phyloP scores from a whole-genome alignment of 2,329 filamentous ascomycete genomes.

The Diaporthe citri region DNA sequence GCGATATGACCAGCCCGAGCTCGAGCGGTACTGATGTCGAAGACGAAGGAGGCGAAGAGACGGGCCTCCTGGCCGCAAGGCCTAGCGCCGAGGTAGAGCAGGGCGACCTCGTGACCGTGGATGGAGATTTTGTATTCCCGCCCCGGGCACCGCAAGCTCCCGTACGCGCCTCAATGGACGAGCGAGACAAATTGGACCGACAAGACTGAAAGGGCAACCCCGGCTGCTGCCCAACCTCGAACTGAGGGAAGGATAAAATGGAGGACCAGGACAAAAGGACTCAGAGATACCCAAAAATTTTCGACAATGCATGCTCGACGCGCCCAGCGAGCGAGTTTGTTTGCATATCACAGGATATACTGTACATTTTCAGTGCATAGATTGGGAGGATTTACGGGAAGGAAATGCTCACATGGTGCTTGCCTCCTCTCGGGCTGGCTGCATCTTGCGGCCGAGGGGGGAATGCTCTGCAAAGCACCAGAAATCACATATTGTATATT shows the following conservation, averaged over 20 bases:
- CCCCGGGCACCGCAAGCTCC: slow-evolving; percentile 42
- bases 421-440: background rate
- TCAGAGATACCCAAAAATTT: slow-evolving; percentile 33
- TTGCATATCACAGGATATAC: slow-evolving; percentile 35
- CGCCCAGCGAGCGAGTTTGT: slow-evolving; percentile 27
- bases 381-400: slow-evolving; percentile 13
- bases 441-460: background rate
- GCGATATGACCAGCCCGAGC: slow-evolving; percentile 49
- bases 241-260: background rate
- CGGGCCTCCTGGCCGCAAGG: slow-evolving; percentile 58
- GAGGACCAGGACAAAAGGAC: slow-evolving; percentile 18
- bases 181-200: slow-evolving; percentile 40
- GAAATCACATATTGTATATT: slow-evolving; percentile 18
- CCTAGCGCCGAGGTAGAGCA: slow-evolving; percentile 49
- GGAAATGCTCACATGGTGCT: background rate
- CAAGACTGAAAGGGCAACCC: slow-evolving; percentile 34
- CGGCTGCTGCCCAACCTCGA: background rate
- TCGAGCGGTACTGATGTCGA: slow-evolving; percentile 56
- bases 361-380: slow-evolving; percentile 33
- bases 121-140: slow-evolving; percentile 56
- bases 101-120: slow-evolving; percentile 53
- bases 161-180: slow-evolving; percentile 26
- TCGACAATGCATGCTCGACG: slow-evolving; percentile 17
- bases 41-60: slow-evolving; percentile 59
- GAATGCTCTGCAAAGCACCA: background rate